A percentile compares a stretch with the other conserved stretches of the same genome.
Evolutionary conservation across 371 early-diverging fungal genomes (phyloP).

Genomic region (Sanchytrium tribonematis): DNA sequence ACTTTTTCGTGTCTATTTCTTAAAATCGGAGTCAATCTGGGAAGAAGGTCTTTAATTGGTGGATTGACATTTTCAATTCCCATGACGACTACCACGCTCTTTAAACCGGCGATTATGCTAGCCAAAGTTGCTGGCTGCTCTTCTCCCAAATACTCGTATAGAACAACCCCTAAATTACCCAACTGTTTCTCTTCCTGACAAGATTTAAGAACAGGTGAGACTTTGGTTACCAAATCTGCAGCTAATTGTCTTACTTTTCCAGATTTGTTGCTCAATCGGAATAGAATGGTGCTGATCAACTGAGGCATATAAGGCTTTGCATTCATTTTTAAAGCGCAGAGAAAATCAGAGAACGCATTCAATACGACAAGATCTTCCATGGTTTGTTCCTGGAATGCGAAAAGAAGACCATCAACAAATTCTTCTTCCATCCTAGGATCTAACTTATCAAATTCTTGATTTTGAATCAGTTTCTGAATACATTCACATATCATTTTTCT

Average conservation of each 20-base stretch:
- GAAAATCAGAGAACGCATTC: slow-evolving; percentile 78
- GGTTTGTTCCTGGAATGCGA: slow-evolving; percentile 84
- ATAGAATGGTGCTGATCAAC: slow-evolving; percentile 68
- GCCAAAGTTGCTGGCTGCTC: slow-evolving; percentile 93
- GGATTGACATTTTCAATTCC: slow-evolving; percentile 93
- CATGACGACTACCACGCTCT: slow-evolving; percentile 76
- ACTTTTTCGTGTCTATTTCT: slow-evolving; percentile 92
- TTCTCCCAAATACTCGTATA: slow-evolving; percentile 90
- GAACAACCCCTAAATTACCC: slow-evolving; percentile 58
- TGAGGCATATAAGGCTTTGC: slow-evolving; percentile 72
- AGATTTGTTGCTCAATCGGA: slow-evolving; percentile 83
- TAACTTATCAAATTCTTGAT: slow-evolving; percentile 11
- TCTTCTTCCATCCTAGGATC: slow-evolving; percentile 63
- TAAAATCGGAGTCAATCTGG: slow-evolving; percentile 78
- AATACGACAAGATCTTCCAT: slow-evolving; percentile 50
- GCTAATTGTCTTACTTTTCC: slow-evolving; percentile 89
- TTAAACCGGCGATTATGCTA: slow-evolving; percentile 63
- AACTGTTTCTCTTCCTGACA: slow-evolving; percentile 83
- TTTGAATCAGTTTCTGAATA: slow-evolving; percentile 43
- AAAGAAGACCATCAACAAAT: slow-evolving; percentile 77
- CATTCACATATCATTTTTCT: slow-evolving; percentile 93
- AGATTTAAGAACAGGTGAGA: slow-evolving; percentile 66
- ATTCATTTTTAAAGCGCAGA: slow-evolving; percentile 59
- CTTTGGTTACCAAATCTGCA: slow-evolving; percentile 71
- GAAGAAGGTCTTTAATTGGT: slow-evolving; percentile 81